These are phyloP conservation scores for Rhizophagus clarus DNA, from an alignment of 192 early-diverging fungal species.

Conservation along the genomic window DNA sequence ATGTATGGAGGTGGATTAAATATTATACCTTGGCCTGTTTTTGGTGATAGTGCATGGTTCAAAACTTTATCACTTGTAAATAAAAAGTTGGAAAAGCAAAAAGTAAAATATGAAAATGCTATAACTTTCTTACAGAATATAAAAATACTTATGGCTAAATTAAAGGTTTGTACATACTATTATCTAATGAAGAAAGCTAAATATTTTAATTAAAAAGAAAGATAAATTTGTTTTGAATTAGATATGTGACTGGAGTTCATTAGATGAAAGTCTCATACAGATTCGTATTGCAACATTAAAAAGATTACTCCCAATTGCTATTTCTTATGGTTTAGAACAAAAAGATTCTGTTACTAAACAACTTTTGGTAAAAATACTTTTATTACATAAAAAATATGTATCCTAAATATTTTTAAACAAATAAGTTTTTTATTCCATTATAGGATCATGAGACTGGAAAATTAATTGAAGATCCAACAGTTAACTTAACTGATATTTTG, in stretches of 20 bases:
- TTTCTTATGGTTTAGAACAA: conserved; percentile 14
- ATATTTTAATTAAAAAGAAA: neutral
- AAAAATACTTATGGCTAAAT: conserved; percentile 21
- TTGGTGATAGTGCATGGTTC: conserved; percentile 1
- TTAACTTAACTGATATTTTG: neutral
- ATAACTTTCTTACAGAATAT: conserved; percentile 4
- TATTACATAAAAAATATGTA: too few species aligned
- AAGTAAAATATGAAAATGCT: conserved; percentile 25
- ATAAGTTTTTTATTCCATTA: neutral
- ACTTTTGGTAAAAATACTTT: conserved; percentile 7
- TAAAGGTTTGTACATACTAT: neutral
- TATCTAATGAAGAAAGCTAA: too few species aligned
- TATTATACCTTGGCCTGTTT: conserved; percentile 26
- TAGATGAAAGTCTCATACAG: neutral
- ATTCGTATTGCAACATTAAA: conserved; percentile 12
- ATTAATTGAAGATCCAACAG: neutral
- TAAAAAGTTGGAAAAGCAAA: conserved; percentile 8
- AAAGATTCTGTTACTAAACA: conserved; percentile 16
- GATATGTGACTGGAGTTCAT: conserved; percentile 20
- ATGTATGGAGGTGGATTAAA: neutral
- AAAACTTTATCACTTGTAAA: conserved; percentile 12
- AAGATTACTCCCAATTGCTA: neutral
- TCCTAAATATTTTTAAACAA: too few species aligned
- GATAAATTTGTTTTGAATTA: neutral
- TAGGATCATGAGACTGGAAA: conserved; percentile 5